These are phyloP conservation scores for Vachellia collinsii DNA, from an alignment of 306 rosid genomes.

Conservation along the genomic window DNA sequence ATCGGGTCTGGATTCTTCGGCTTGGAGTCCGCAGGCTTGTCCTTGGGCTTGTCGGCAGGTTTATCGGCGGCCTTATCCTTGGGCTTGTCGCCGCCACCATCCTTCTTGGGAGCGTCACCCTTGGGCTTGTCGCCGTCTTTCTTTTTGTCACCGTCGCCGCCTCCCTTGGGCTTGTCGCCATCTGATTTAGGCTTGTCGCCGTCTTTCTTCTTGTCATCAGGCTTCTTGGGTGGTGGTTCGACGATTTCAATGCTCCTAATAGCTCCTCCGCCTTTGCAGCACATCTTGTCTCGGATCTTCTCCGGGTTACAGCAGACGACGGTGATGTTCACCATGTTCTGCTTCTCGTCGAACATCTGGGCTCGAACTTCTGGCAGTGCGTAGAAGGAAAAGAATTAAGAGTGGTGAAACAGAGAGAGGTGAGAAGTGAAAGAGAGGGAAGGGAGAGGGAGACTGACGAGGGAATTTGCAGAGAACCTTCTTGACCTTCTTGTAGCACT, in stretches of 20 bases:
- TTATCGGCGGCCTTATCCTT: no score
- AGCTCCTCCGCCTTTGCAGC: constrained; percentile 58
- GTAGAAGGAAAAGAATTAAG: constrained; percentile 5
- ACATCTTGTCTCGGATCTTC: constrained; percentile 63
- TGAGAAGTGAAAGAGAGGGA: neutral
- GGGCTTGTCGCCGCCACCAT: no score
- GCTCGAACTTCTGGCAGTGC: constrained; percentile 75
- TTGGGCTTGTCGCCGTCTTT: neutral
- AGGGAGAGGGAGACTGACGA: constrained; percentile 58
- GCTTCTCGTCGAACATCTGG: constrained; percentile 62
- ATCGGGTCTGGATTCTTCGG: no score
- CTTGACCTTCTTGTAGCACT: constrained; percentile 82
- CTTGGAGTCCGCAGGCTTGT: no score
- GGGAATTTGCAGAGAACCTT: constrained; percentile 69
- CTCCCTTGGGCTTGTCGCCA: no score
- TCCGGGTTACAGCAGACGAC: constrained; percentile 84
- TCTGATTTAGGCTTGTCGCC: neutral
- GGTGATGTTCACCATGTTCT: constrained; percentile 55
- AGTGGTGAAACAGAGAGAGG: neutral
- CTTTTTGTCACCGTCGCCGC: no score
- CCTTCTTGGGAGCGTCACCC: no score
- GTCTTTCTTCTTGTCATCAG: neutral
- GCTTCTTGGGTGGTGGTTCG: constrained; percentile 49
- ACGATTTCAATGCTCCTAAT: constrained; percentile 70
- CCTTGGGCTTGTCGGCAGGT: no score